Evolutionary conservation across 2,329 filamentous ascomycete species (phyloP), one percentile per base, ranked within the genome.

Genomic region (Colletotrichum zoysiae): DNA sequence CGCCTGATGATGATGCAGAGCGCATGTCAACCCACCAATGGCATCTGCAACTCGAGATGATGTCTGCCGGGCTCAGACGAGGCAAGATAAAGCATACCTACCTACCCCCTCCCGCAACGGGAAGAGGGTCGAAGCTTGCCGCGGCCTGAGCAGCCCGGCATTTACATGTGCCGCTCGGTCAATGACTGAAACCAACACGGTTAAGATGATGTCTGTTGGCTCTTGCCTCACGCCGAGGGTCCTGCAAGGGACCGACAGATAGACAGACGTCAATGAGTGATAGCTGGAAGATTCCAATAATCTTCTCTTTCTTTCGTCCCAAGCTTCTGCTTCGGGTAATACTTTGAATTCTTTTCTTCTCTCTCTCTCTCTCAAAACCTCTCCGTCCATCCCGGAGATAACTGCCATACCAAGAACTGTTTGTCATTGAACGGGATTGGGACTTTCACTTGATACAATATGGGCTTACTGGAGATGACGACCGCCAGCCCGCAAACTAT

Each of bases 131-230:
- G 65, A 69, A 56, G 53, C 69, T 65, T 69, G 20, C 70, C 70
- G 65, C 70, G 70, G 65, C 42, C 55, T 70, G 55, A 65, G 59
- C 59, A 40, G 38, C 38, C 55, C 5, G 64, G 35, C 46, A 48
- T 65, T 72, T 23, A 70, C 70, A 72, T 72, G 70, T 72, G 66
- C 70, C 55, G 70, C 65, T 72, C 70, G 55, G 65, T 56, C 65
- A 56, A 12, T 35, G 38, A 51, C 44, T 70, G 66, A 70, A 65
- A 72, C 65, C 65, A 56, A 48, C 26, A 60, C 48, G 65, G 59
- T 72, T 72, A 65, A 72, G 70, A 69, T 55, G 70, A 71, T 71
- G 46, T 5, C 20, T 48, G 65, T 50, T 20, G 1, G 56, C 59
- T 69, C 65, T 60, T 65, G 55, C 59, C 33, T 69, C 59, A 11